A percentile compares a stretch with the other conserved stretches of the same genome.
These are phyloP conservation scores for Cryomyces antarcticus DNA, from an alignment of 495 filamentous ascomycete genomes.

Conservation along the genomic window DNA sequence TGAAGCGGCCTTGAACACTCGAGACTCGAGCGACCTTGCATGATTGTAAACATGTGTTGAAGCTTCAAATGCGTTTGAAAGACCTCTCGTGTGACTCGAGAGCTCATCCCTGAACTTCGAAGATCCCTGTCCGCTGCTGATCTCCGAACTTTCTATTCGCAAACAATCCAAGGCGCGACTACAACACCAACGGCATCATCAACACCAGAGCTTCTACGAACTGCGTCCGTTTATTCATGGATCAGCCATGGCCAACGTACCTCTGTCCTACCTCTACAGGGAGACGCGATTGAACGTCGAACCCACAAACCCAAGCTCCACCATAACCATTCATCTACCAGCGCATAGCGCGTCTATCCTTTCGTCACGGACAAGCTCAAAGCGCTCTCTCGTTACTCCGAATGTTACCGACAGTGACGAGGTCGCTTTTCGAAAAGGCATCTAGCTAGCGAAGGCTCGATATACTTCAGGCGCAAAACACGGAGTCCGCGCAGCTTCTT, in stretches of 20 bases:
- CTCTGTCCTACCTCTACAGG: conserved; percentile 38
- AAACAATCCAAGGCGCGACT: no score
- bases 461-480: conserved; percentile 63
- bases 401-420: conserved; percentile 40
- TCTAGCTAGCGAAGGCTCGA: conserved; percentile 58
- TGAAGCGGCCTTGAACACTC: no score
- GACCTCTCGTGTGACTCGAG: no score
- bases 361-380: conserved; percentile 10
- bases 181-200: no score
- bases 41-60: no score
- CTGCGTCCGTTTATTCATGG: no score
- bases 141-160: no score
- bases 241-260: conserved; percentile 13
- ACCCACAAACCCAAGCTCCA: conserved; percentile 43
- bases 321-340: conserved; percentile 57
- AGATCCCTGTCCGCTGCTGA: no score
- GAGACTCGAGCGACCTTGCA: no score
- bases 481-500: conserved; percentile 64
- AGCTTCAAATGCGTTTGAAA: no score
- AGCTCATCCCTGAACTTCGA: no score
- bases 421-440: conserved; percentile 47
- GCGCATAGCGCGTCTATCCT: conserved; percentile 20
- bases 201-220: no score
- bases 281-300: conserved; percentile 73
- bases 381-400: conserved; percentile 19